These are phyloP conservation scores for Penicillium nordicum DNA, from an alignment of 2,329 filamentous ascomycete genomes.

Conservation along the genomic window DNA sequence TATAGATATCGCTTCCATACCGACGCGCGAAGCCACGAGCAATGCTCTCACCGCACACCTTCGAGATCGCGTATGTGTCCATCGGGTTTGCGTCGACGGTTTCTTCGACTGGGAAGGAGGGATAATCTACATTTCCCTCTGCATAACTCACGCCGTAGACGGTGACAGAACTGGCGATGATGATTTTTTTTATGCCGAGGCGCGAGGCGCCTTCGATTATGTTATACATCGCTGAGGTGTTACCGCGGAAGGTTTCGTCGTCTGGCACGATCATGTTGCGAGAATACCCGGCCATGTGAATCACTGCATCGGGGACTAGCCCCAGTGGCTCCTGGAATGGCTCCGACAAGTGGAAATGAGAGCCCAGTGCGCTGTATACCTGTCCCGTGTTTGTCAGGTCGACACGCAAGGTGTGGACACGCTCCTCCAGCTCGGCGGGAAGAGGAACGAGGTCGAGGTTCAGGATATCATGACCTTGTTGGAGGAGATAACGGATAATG, in stretches of 20 bases:
- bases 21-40: slow-evolving; percentile 56
- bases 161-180: slow-evolving; percentile 59
- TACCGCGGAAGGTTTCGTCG: slow-evolving; percentile 56
- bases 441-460: slow-evolving; percentile 55
- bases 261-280: slow-evolving; percentile 61
- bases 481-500: slow-evolving; percentile 52
- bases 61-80: slow-evolving; percentile 61
- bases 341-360: slow-evolving; percentile 53
- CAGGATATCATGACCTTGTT: slow-evolving; percentile 51
- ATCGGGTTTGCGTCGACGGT: slow-evolving; percentile 58
- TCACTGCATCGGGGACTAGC: slow-evolving; percentile 56
- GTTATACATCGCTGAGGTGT: slow-evolving; percentile 58
- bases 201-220: slow-evolving; percentile 62
- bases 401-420: slow-evolving; percentile 53
- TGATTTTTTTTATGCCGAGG: slow-evolving; percentile 59
- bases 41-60: slow-evolving; percentile 57
- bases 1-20: slow-evolving; percentile 58
- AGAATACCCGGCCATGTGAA: slow-evolving; percentile 60
- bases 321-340: slow-evolving; percentile 37
- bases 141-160: slow-evolving; percentile 62
- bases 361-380: slow-evolving; percentile 55
- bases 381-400: slow-evolving; percentile 56
- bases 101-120: slow-evolving; percentile 58
- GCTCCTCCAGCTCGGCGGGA: slow-evolving; percentile 33
- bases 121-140: slow-evolving; percentile 56